Base-by-base conservation (phyloP, 345 rosid species). In the Camelina sativa region DNA sequence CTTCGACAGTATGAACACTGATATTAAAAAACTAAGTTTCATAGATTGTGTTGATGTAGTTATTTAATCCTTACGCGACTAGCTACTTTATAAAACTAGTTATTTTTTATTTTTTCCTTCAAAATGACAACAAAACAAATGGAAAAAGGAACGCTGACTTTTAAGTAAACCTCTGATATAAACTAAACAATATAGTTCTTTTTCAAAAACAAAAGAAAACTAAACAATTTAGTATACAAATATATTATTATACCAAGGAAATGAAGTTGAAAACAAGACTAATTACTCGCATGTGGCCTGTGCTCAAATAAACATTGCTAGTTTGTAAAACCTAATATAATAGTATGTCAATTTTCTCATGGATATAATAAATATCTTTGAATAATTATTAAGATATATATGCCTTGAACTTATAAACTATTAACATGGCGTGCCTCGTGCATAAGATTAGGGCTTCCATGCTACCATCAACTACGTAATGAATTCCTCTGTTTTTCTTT, bases 341-440 rank as follows among this genome's bases (percentile, higher is more conserved):
- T 38, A 38, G 13, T 15, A 9, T 9, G 1, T 38, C 37, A 15
- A 67, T 35, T 20, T 58, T 8, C n/a, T 67, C 7, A 58, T 40
- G 25, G 13, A 6, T 34, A 22, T 44, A 67, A 43, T 43, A 12
- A 43, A 10, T 4, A 4, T 12, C n/a, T 2, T 9, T 38, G 11
- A 38, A 38, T 38, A 38, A 38, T 38, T 61, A 44, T 53, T 11
- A 25, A 32, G 37, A 34, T 34, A 15, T 48, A 34, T 34, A 15
- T 48, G 65, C 35, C 53, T 71, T 77, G 80, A 47, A 38, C 65
- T 46, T 71, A 64, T 5, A 77, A 63, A 77, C 22, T 7, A 41
- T 34, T 77, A 77, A 71, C 80, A 77, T 71, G 80, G 80, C 68
- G 76, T 48, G 12, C 76, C 76, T 65, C 76, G 76, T 77, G 80